Evolutionary conservation across 352 stramenopile genomes (phyloP), one percentile per base, ranked within the genome.

Genomic region (Pythium guiyangense): DNA sequence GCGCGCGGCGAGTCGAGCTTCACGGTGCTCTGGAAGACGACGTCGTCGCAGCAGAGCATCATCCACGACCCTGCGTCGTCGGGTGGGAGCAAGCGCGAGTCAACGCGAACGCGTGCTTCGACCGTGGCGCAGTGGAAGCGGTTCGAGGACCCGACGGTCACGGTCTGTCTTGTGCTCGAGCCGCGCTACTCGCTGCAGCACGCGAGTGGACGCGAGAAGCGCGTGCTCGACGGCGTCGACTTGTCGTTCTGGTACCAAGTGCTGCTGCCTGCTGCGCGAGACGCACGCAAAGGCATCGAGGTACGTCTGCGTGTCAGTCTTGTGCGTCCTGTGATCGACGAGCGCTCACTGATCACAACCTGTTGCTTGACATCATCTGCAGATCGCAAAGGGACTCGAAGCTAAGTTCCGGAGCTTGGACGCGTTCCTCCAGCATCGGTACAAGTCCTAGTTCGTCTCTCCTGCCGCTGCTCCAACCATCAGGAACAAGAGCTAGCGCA

Each of bases 11-110:
- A 26, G 17, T 61, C 62, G 5, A 51, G 59, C 45, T 67, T 59
- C 42, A 75, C 64, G 10, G 42, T 74, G 26, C 49, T 78, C 31
- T 78, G 70, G 70, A 76, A 78, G 43, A 78, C 70, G 18, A 73
- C 60, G 2, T 65, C 70, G 2, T 58, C 59, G 14, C 67, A 75
- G 26, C 60, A 60, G 11, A 35, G 63, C 5, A 49, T 75, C 39
- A 29, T 55, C 49, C 50, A 34, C 44, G 20, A 39, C 49, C 17
- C 25, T 17, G 1, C 40, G 9, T 4, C 8, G 22, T 1, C 6
- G 6, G 17, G 5, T 18, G 15, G 48, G 9, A 14, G 4, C 29
- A 18, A 18, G 20, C 49, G 31, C 20, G 34, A 3, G n/a, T 26
- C 37, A 4, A 37, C 2, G 27, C 3, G 29, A 10, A 27, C 22